Evolutionary conservation across 192 early-diverging fungal genomes (phyloP).

Genomic region (Bifiguratus adelaidae): DNA sequence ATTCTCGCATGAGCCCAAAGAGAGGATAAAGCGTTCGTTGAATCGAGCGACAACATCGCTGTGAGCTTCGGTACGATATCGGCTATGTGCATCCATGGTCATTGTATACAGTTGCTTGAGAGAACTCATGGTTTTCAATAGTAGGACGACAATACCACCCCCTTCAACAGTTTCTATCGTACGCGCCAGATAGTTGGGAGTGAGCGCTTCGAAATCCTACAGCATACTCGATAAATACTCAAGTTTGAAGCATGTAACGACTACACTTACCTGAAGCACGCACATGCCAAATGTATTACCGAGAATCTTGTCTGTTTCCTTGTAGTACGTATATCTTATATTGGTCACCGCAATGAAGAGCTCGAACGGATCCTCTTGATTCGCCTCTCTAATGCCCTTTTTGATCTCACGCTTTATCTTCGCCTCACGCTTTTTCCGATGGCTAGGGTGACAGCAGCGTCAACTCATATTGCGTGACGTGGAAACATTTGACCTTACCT

Average conservation of each 20-base stretch:
- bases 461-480: not conserved
- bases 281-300: constrained; percentile 99
- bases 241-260: constrained; percentile 5
- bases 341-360: constrained; percentile 91
- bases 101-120: constrained; percentile 96
- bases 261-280: constrained; percentile 54
- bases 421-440: constrained; percentile 94
- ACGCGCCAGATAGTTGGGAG: constrained; percentile 91
- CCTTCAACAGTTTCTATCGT: constrained; percentile 99
- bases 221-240: constrained; percentile 5
- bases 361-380: constrained; percentile 98
- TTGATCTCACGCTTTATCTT: constrained; percentile 95
- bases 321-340: constrained; percentile 99
- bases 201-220: constrained; percentile 94
- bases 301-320: constrained; percentile 96
- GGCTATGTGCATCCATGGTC: constrained; percentile 96
- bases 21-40: constrained; percentile 96
- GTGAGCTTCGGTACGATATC: constrained; percentile 92
- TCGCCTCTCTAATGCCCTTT: constrained; percentile 79
- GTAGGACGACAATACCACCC: constrained; percentile 86
- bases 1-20: constrained; percentile 74
- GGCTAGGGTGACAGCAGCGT: constrained; percentile 23
- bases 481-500: constrained; percentile 22
- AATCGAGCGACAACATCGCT: constrained; percentile 91
- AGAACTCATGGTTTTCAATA: constrained; percentile 92